phyloP scores from a whole-genome alignment of 2,329 filamentous ascomycete genomes.

The Cladophialophora psammophila region DNA sequence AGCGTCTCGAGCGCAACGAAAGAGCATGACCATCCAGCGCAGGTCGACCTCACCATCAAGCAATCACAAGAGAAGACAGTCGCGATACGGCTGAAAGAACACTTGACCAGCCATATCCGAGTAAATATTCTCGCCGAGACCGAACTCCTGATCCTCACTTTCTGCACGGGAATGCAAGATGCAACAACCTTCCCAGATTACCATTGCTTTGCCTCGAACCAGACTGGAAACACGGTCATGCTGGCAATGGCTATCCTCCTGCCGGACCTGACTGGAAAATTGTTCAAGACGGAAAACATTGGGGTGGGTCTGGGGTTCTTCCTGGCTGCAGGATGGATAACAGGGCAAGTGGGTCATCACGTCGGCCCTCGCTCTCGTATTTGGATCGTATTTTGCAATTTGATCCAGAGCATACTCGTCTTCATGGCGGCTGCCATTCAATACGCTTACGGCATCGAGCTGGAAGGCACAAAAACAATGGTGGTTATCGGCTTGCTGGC shows the following conservation, averaged over 20 bases:
- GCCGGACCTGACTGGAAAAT: conserved; percentile 56
- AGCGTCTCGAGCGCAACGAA: not conserved
- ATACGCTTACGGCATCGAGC: conserved; percentile 46
- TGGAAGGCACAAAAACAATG: conserved; percentile 51
- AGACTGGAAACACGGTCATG: conserved; percentile 71
- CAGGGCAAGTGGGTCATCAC: conserved; percentile 64
- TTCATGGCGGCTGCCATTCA: conserved; percentile 56
- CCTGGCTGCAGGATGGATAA: conserved; percentile 61
- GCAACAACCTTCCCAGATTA: conserved; percentile 68
- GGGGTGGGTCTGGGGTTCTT: conserved; percentile 64
- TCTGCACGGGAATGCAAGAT: conserved; percentile 57
- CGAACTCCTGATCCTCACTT: conserved; percentile 50
- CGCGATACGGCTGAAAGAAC: conserved; percentile 17
- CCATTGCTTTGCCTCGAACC: conserved; percentile 69
- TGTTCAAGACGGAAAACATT: conserved; percentile 63
- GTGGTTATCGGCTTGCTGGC: conserved; percentile 61
- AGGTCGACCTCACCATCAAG: not conserved
- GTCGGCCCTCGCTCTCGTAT: conserved; percentile 59
- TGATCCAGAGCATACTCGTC: conserved; percentile 64
- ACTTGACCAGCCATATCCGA: conserved; percentile 30
- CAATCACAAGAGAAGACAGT: not conserved
- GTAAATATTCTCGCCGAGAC: conserved; percentile 41
- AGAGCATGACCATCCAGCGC: not conserved
- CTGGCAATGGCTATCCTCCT: conserved; percentile 58
- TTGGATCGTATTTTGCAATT: conserved; percentile 64